Evolutionary conservation across 768 basidiomycete species (phyloP), one percentile per base, ranked within the genome.

Genomic region (Cantharellus cinnabarinus): DNA sequence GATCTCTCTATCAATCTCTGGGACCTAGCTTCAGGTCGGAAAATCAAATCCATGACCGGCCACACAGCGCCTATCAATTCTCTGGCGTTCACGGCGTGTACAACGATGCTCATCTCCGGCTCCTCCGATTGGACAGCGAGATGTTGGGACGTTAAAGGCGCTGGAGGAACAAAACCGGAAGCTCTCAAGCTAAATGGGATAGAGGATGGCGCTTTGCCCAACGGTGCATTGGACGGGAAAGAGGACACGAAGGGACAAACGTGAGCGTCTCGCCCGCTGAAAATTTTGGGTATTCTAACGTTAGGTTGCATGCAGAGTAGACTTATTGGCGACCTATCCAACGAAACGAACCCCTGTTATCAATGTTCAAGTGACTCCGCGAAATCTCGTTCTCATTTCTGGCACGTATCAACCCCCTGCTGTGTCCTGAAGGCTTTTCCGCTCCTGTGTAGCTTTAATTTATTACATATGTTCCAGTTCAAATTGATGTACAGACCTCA

Each of bases 31-130:
- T 89, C 91, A n/a, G 93, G 91, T 4, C 83, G 84, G 61, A 79
- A 89, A 50, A 79, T 98, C 63, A 99, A 98, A 73, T 91, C 89
- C 70, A 95, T 98, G 90, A 81, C 78, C 2, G 95, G 95, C 0
- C 95, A 99, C 67, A 82, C 80, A 1, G 80, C 85, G 10, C 84
- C 91, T 1, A 81, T 98, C 61, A 85, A 94, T 67, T 86, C 88
- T 2, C 77, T 99, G 34, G 77, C 88, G 0, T 99, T 97, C 70
- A 90, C 87, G 61, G 85, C 83, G 35, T 95, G 97, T 69, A 91
- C 90, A 0, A 82, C 82, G 2, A 70, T 98, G 58, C 78, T 99
- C 41, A 83, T 97, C 7, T 93, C 89, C 60, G 93, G 93, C 3
- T 78, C 85, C 35, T 81, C 89, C 39, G 95, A 99, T 68, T 93